Percentiles rank a stretch among this genome's conserved stretches.
Evolutionary conservation across 2,329 filamentous ascomycete species (phyloP).

Genomic region (Nigrograna mackinnonii): DNA sequence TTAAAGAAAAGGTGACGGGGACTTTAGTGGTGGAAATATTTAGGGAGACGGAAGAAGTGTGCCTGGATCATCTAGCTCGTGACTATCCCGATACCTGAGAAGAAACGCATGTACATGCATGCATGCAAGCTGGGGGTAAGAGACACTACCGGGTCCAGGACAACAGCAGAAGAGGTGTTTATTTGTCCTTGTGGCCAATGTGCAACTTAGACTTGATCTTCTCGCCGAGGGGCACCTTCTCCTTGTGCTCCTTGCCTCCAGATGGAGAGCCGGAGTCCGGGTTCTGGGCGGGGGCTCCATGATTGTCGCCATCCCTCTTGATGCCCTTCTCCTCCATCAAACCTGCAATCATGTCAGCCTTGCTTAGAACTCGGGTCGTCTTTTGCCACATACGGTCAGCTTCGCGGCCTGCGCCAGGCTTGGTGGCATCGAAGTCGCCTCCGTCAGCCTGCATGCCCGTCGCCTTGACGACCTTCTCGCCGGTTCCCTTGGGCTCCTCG

Average conservation of each 20-base stretch:
- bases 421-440: constrained; percentile 64
- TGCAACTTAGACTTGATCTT: constrained; percentile 74
- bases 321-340: constrained; percentile 59
- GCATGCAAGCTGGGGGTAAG: no score
- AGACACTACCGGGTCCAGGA: no score
- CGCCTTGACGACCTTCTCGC: constrained; percentile 61
- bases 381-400: constrained; percentile 61
- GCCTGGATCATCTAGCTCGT: no score
- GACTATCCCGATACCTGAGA: no score
- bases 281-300: constrained; percentile 17
- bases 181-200: constrained; percentile 41
- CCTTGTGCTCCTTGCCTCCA: constrained; percentile 25
- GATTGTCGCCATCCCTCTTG: constrained; percentile 33
- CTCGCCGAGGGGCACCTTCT: constrained; percentile 60
- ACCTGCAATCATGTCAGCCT: constrained; percentile 48
- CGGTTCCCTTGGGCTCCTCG: constrained; percentile 46
- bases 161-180: not conserved
- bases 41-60: no score
- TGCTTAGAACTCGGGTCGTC: constrained; percentile 24
- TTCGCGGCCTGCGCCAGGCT: constrained; percentile 67
- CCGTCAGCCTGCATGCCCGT: constrained; percentile 66
- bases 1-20: no score
- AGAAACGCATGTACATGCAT: no score
- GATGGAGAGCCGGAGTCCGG: constrained; percentile 12
- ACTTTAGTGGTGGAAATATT: no score